Evolutionary conservation across 106 monocot species (phyloP).

Genomic region (Platanthera guangdongensis): DNA sequence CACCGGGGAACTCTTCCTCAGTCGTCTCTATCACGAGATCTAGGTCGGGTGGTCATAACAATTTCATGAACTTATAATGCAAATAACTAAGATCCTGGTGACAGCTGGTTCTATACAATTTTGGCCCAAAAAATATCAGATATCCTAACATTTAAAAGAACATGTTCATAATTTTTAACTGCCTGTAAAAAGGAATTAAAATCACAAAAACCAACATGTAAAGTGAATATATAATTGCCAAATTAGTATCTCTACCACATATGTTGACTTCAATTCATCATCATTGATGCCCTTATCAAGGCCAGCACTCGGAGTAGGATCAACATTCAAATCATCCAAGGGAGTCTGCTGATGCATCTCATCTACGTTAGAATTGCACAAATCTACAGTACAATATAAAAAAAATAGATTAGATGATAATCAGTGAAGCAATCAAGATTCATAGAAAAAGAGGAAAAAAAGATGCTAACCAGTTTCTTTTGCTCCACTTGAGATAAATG

Average conservation of each 20-base stretch:
- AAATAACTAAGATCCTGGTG: not conserved
- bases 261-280: constrained; percentile 61
- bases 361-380: constrained; percentile 36
- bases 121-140: not conserved
- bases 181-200: not conserved
- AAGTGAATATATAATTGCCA: not conserved
- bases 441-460: not conserved
- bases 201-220: not conserved
- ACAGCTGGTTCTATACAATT: not conserved
- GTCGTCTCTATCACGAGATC: too few relatives aligned
- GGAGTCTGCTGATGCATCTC: constrained; percentile 41
- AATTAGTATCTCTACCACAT: constrained; percentile 26
- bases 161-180: not conserved
- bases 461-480: constrained; percentile 38
- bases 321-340: constrained; percentile 54
- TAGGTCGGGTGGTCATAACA: too few relatives aligned
- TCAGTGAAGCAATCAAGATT: not conserved
- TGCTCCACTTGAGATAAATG: constrained; percentile 24
- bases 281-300: constrained; percentile 46
- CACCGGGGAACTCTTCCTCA: too few relatives aligned
- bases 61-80: not conserved
- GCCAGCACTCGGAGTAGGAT: constrained; percentile 34
- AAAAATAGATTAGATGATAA: not conserved
- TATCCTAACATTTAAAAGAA: not conserved
- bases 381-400: constrained; percentile 29